Evolutionary conservation across 78 protist species (phyloP).

Genomic region (Neovahlkampfia damariscottae): DNA sequence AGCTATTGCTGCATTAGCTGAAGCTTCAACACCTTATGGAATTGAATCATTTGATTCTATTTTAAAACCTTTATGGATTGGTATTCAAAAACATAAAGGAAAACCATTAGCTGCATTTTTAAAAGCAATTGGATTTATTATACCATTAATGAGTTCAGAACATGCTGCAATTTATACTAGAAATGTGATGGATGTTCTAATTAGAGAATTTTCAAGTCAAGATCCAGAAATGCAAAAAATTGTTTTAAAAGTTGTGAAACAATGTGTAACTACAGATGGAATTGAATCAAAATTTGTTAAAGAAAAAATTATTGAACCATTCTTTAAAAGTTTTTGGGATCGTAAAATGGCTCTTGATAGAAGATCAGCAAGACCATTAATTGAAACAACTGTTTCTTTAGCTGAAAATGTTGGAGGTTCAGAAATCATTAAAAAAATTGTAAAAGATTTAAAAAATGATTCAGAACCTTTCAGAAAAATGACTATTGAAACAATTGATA

Average conservation of each 20-base stretch:
- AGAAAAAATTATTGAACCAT: constrained; percentile 57
- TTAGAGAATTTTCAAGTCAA: constrained; percentile 82
- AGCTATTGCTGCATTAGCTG: constrained; percentile 95
- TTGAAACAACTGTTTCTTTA: constrained; percentile 93
- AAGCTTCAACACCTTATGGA: constrained; percentile 95
- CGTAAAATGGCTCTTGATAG: constrained; percentile 82
- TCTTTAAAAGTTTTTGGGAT: constrained; percentile 86
- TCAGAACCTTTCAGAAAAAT: constrained; percentile 79
- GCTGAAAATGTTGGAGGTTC: constrained; percentile 89
- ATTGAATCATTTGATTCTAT: constrained; percentile 88
- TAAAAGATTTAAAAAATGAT: constrained; percentile 87
- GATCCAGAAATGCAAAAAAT: constrained; percentile 98
- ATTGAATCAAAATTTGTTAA: constrained; percentile 74
- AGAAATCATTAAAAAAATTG: constrained; percentile 65
- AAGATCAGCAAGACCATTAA: constrained; percentile 64
- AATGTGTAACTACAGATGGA: constrained; percentile 91
- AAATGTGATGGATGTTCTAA: constrained; percentile 69
- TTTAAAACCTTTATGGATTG: constrained; percentile 84
- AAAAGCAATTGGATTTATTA: constrained; percentile 94
- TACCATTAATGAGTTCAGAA: constrained; percentile 94
- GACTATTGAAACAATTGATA: constrained; percentile 65
- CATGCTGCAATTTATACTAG: constrained; percentile 78
- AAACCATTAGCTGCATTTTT: constrained; percentile 91
- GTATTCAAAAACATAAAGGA: constrained; percentile 66
- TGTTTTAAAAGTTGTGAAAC: constrained; percentile 90